Percentiles rank a stretch among this genome's conserved stretches.
Evolutionary conservation across 495 filamentous ascomycete genomes (phyloP).

Genomic region (Podospora tetraspora): DNA sequence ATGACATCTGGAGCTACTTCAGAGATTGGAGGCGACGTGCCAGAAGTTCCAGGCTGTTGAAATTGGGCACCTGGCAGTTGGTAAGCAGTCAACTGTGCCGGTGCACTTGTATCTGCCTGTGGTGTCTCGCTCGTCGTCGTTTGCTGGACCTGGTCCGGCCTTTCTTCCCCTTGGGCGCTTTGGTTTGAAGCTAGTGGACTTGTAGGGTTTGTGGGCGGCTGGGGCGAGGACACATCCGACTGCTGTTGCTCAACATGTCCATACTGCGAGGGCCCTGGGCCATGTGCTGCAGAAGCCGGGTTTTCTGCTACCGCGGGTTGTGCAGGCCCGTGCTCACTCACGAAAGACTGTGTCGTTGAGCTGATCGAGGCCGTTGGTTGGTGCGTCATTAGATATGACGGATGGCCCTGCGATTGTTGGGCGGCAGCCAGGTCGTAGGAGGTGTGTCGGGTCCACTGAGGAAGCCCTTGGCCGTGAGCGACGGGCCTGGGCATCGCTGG

Average conservation of each 20-base stretch:
- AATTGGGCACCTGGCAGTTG: not conserved
- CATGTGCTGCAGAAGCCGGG: not conserved
- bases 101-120: not conserved
- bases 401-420: not conserved
- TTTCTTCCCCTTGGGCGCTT: not conserved
- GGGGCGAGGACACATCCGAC: not conserved
- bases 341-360: not conserved
- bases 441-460: not conserved
- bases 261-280: not conserved
- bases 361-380: not conserved
- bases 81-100: not conserved
- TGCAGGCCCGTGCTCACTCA: not conserved
- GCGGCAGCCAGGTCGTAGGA: not conserved
- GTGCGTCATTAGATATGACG: not conserved
- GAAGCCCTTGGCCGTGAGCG: not conserved
- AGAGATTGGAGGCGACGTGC: too few relatives aligned
- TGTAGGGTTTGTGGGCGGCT: not conserved
- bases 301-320: not conserved
- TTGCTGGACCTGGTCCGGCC: not conserved
- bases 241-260: not conserved
- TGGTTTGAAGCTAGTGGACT: not conserved
- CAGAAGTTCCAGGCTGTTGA: not conserved
- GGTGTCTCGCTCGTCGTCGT: not conserved
- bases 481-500: not conserved
- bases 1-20: too few relatives aligned